A percentile compares a stretch with the other conserved stretches of the same genome.
phyloP scores from a whole-genome alignment of 495 filamentous ascomycete genomes.

The Hyaloscypha hepaticicola region DNA sequence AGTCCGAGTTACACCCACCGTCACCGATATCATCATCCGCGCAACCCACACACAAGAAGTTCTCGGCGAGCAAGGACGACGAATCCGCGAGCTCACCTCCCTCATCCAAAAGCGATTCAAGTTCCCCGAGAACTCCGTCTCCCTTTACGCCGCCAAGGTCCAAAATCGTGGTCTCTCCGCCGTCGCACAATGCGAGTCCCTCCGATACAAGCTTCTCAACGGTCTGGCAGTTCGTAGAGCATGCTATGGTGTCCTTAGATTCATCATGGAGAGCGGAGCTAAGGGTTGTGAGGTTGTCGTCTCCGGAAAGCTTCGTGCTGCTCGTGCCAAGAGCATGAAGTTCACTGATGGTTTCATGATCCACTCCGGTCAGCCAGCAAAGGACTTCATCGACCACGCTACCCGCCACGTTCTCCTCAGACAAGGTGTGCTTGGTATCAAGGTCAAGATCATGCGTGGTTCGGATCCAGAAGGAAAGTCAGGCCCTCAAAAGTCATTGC shows the following conservation, averaged over 20 bases:
- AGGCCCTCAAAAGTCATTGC: constrained; percentile 92
- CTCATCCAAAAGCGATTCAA: constrained; percentile 99
- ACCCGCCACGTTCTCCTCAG: constrained; percentile 98
- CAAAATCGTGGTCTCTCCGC: constrained; percentile 99
- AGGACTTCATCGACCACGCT: constrained; percentile 98
- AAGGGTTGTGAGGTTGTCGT: constrained; percentile 99
- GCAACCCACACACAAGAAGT: constrained; percentile 99
- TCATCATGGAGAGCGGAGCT: constrained; percentile 99
- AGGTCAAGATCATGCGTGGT: constrained; percentile 99
- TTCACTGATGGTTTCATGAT: constrained; percentile 99
- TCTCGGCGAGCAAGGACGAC: constrained; percentile 98
- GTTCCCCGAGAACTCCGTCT: constrained; percentile 99
- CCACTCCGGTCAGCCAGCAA: constrained; percentile 98
- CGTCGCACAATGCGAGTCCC: constrained; percentile 99
- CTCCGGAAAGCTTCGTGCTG: constrained; percentile 96
- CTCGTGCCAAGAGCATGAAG: constrained; percentile 99
- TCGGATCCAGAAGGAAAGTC: constrained; percentile 99
- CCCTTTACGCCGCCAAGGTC: constrained; percentile 99
- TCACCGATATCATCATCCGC: constrained; percentile 99
- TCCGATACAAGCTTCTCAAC: constrained; percentile 99
- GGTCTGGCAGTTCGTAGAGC: constrained; percentile 95
- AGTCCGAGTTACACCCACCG: constrained; percentile 98
- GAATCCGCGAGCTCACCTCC: constrained; percentile 98
- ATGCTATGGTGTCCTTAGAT: constrained; percentile 98
- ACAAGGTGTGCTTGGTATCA: constrained; percentile 99